A percentile compares a stretch with the other conserved stretches of the same genome.
phyloP scores from a whole-genome alignment of 192 early-diverging fungal genomes.

The Backusella psychrophila region DNA sequence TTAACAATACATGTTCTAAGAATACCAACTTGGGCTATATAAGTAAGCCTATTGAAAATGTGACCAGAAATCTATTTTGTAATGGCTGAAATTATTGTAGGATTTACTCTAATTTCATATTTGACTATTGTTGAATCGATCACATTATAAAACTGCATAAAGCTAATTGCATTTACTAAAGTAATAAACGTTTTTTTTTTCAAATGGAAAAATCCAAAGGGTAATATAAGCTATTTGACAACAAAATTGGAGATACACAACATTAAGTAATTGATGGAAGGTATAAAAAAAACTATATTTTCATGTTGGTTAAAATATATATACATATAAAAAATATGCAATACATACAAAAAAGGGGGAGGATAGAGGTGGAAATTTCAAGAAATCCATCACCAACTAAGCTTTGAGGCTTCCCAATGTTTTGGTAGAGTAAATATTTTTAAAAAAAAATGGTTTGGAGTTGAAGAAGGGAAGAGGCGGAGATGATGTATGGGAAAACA shows the following conservation, averaged over 20 bases:
- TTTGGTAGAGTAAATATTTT: background rate
- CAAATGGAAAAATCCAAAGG: background rate
- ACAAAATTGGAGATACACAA: background rate
- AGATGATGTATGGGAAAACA: background rate
- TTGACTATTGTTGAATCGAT: background rate
- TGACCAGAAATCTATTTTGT: background rate
- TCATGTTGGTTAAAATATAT: slow-evolving; percentile 3
- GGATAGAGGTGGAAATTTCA: background rate
- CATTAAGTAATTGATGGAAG: background rate
- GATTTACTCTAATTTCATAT: background rate
- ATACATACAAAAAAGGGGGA: background rate
- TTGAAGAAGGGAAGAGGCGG: background rate
- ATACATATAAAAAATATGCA: slow-evolving; percentile 7
- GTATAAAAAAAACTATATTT: slow-evolving; percentile 8
- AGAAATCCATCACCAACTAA: background rate
- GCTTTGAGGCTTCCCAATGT: background rate
- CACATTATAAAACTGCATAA: background rate
- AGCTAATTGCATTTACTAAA: background rate
- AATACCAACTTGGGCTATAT: background rate
- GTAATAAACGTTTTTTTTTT: background rate
- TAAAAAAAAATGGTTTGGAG: background rate
- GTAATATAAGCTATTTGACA: background rate
- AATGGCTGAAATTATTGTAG: background rate
- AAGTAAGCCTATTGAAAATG: background rate
- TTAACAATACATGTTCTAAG: background rate